Conservation (phyloP, 1,284 basidiomycete genomes). For the Cutaneotrichosporon cavernicola region DNA sequence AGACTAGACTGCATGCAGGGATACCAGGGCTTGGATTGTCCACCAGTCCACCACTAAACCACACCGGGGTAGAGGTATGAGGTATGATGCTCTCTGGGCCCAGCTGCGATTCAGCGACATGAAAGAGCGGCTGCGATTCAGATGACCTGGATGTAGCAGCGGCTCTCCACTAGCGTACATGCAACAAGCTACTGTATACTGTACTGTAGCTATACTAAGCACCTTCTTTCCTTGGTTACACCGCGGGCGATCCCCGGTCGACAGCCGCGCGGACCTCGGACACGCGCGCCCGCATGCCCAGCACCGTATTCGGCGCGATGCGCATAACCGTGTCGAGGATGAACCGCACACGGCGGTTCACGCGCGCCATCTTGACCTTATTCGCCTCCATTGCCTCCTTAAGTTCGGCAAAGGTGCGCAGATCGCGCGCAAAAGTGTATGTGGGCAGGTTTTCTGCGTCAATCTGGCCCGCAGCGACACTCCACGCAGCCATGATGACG, state of each 20-base stretch:
- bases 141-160: too few relatives aligned
- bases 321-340: conserved; percentile 35
- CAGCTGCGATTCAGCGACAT: too few relatives aligned
- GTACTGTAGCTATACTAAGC: too few relatives aligned
- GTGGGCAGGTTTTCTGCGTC: conserved; percentile 48
- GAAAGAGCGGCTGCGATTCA: too few relatives aligned
- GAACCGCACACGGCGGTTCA: conserved; percentile 30
- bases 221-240: too few relatives aligned
- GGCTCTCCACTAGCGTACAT: too few relatives aligned
- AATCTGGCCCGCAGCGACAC: conserved; percentile 39
- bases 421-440: conserved; percentile 52
- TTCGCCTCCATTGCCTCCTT: conserved; percentile 34
- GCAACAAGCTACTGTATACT: too few relatives aligned
- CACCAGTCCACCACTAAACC: background rate
- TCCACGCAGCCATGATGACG: conserved; percentile 49
- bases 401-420: conserved; percentile 44
- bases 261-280: conserved; percentile 32
- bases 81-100: too few relatives aligned
- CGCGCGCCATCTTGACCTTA: conserved; percentile 28
- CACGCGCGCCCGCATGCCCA: conserved; percentile 42
- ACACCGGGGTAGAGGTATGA: too few relatives aligned
- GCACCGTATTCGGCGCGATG: conserved; percentile 41
- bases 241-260: conserved; percentile 17
- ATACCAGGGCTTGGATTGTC: background rate
- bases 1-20: conserved; percentile 5